Conservation (phyloP, 768 basidiomycete genomes). For the Suillus luteus region DNA sequence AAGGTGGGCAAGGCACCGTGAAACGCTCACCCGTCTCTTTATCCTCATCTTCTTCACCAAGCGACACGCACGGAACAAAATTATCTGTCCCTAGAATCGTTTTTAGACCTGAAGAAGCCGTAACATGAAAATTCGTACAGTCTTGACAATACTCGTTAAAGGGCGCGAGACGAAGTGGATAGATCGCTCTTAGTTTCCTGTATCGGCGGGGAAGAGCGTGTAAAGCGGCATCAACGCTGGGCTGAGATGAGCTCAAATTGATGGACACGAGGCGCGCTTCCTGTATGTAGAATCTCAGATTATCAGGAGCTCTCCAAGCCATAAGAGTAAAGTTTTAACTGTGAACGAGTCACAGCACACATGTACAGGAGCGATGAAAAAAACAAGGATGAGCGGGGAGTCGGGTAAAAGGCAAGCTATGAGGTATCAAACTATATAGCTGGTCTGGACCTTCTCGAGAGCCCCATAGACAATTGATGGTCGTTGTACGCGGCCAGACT, state of each 20-base stretch:
- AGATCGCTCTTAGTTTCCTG: conserved; percentile 54
- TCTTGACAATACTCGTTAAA: conserved; percentile 26
- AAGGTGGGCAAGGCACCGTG: conserved; percentile 45
- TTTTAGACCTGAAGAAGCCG: conserved; percentile 12
- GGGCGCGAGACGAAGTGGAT: conserved; percentile 30
- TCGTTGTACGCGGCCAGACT: background rate
- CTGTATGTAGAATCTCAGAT: conserved; percentile 49
- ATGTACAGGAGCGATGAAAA: background rate
- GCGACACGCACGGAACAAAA: conserved; percentile 36
- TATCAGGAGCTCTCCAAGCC: conserved; percentile 39
- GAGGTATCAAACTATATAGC: conserved; percentile 1
- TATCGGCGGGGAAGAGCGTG: conserved; percentile 49
- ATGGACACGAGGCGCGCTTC: conserved; percentile 49
- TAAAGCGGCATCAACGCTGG: conserved; percentile 31
- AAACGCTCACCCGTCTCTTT: conserved; percentile 40
- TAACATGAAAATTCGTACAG: background rate
- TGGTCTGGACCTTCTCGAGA: background rate
- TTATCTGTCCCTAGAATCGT: conserved; percentile 40
- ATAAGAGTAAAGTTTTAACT: conserved; percentile 17
- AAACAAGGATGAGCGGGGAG: background rate
- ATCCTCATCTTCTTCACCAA: conserved; percentile 42
- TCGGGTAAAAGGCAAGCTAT: background rate
- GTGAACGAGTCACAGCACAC: conserved; percentile 1
- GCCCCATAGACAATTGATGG: background rate
- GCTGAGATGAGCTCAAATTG: conserved; percentile 34